These are phyloP conservation scores for Phytophthora europaea DNA, from an alignment of 352 stramenopile genomes.

Conservation along the genomic window DNA sequence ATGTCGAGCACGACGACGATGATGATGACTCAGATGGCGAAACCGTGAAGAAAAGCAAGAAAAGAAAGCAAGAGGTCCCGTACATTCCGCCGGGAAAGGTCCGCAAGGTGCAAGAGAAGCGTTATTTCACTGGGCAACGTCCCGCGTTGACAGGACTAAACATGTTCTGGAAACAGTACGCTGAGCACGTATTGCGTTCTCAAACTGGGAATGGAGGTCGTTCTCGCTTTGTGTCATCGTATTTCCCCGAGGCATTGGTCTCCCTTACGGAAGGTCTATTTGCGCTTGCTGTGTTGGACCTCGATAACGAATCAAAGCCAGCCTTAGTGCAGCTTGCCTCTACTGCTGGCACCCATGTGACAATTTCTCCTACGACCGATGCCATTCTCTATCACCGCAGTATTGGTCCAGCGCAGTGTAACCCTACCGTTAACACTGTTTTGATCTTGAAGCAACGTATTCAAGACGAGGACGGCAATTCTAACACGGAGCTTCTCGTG, in stretches of 20 bases:
- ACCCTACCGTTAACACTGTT: constrained; percentile 40
- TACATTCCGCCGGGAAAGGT: constrained; percentile 61
- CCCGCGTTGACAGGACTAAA: constrained; percentile 51
- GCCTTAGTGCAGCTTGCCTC: constrained; percentile 29
- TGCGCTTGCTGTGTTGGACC: constrained; percentile 61
- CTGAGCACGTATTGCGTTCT: constrained; percentile 38
- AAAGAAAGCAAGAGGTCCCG: constrained; percentile 30
- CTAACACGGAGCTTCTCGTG: constrained; percentile 52
- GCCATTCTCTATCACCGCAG: constrained; percentile 67
- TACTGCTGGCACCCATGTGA: constrained; percentile 20
- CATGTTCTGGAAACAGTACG: constrained; percentile 75
- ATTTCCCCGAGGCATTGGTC: constrained; percentile 60
- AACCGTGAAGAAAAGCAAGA: constrained; percentile 17
- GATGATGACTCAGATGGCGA: constrained; percentile 15
- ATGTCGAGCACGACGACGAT: constrained; percentile 14
- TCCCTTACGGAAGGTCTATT: constrained; percentile 65
- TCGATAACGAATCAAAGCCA: constrained; percentile 34
- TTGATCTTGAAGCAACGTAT: constrained; percentile 67
- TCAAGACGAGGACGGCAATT: constrained; percentile 36
- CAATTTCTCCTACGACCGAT: constrained; percentile 25
- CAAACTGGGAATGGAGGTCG: neutral
- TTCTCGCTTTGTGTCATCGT: constrained; percentile 59
- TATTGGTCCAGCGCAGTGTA: constrained; percentile 37
- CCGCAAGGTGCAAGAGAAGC: constrained; percentile 54
- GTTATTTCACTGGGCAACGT: constrained; percentile 40